phyloP scores from a whole-genome alignment of 1,139 yeast species.

The Geotrichum histeridarum region DNA sequence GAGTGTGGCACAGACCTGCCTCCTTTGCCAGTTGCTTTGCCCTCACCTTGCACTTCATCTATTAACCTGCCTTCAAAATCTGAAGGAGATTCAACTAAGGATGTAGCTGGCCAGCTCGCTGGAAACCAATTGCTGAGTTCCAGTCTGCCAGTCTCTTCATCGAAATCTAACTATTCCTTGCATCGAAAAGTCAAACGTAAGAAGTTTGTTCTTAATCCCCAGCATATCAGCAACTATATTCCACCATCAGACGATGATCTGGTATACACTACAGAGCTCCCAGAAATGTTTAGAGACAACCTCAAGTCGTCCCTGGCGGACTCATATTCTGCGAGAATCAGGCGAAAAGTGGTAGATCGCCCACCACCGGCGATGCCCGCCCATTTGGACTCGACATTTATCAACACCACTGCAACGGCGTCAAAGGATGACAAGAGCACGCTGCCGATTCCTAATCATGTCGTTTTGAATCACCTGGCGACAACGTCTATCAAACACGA shows the following conservation, averaged over 20 bases:
- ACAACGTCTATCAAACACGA: constrained; percentile 92
- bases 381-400: constrained; percentile 84
- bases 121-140: neutral
- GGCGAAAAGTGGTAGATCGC: constrained; percentile 5
- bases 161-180: neutral
- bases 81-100: too few relatives aligned
- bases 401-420: constrained; percentile 63
- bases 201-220: constrained; percentile 11
- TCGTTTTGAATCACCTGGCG: constrained; percentile 87
- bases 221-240: constrained; percentile 22
- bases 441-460: constrained; percentile 89
- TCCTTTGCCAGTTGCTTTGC: too few relatives aligned
- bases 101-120: too few relatives aligned
- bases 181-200: constrained; percentile 1
- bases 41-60: too few relatives aligned
- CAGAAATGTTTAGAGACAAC: constrained; percentile 66
- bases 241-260: constrained; percentile 38
- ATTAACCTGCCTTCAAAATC: too few relatives aligned
- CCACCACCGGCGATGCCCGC: constrained; percentile 95
- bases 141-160: neutral
- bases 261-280: constrained; percentile 68
- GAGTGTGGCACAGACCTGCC: too few relatives aligned
- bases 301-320: constrained; percentile 35
- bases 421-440: constrained; percentile 55
- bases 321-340: constrained; percentile 45